Evolutionary conservation across 768 basidiomycete genomes (phyloP), one percentile per base, ranked within the genome.

Genomic region (Crucibulum laeve): DNA sequence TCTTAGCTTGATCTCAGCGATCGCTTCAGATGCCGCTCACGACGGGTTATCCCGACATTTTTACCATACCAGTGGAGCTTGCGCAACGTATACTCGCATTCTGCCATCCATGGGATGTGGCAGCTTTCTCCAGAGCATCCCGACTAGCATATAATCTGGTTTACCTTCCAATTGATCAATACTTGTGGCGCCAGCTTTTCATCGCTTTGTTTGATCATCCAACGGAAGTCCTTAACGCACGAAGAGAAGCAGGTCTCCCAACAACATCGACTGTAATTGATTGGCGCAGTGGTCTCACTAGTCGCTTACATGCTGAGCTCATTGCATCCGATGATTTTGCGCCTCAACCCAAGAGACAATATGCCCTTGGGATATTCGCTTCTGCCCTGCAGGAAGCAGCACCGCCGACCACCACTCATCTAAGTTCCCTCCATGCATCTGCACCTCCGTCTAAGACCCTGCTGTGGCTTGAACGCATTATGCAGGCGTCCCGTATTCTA

Each of bases 111-210:
- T 61, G 62, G 49, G 81, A 84, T 44, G 71, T 87, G 35, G 67
- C 78, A n/a, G 56, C 69, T 21, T 82, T 86, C 55, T 65, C 82
- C 11, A 65, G 67, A 55, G 77, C 80, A 36, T 84, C 78, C 54
- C 66, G 65, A 17, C 52, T 62, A 5, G 73, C 79, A 13, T 64
- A 64, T 50, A 52, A 55, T 30, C 60, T 85, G 36, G 70, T 85
- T 34, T 76, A 80, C 53, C 56, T 64, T 17, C 47, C 67, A 23
- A 46, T 63, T 22, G 80, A 84, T 61, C 73, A 75, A 37, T 76
- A 78, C 54, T 70, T 90, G 30, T 90, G 85, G 85, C 78, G 80
- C 42, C 65, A 75, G 41, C 65, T 87, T 40, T 87, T 82, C 60
- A 73, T 84, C 28, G 44, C 62, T 18, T 56, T 74, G 4, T 87